phyloP scores from a whole-genome alignment of 495 filamentous ascomycete species.

The Cercophora newfieldiana region DNA sequence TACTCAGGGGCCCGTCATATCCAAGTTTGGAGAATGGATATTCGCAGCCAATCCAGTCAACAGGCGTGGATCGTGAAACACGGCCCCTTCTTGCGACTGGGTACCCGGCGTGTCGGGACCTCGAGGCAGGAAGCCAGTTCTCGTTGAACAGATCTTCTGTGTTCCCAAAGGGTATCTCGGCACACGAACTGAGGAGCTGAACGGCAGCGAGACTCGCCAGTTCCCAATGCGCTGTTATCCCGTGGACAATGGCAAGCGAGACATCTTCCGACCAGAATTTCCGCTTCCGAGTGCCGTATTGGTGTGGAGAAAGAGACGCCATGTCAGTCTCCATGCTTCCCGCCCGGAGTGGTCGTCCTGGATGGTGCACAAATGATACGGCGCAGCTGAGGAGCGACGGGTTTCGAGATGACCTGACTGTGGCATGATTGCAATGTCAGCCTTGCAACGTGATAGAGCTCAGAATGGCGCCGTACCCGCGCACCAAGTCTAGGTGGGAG shows the following conservation, averaged over 20 bases:
- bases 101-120: background rate
- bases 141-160: background rate
- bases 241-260: background rate
- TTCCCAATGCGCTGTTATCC: background rate
- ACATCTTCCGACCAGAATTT: background rate
- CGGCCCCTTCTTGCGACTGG: background rate
- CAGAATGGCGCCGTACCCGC: too few species aligned
- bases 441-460: too few species aligned
- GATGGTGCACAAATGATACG: too few species aligned
- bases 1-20: conserved; percentile 8
- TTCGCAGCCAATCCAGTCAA: background rate
- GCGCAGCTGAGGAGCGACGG: too few species aligned
- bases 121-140: background rate
- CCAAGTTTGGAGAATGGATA: background rate
- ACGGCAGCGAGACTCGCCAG: conserved; percentile 11
- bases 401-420: too few species aligned
- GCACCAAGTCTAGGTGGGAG: too few species aligned
- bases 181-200: conserved; percentile 3
- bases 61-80: background rate
- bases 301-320: background rate
- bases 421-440: too few species aligned
- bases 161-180: background rate
- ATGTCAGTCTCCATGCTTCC: background rate
- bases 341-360: too few species aligned
- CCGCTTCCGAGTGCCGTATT: background rate